Evolutionary conservation across 1,139 yeast genomes (phyloP), one percentile per base, ranked within the genome.

Genomic region (Sugiyamaella paludigena): DNA sequence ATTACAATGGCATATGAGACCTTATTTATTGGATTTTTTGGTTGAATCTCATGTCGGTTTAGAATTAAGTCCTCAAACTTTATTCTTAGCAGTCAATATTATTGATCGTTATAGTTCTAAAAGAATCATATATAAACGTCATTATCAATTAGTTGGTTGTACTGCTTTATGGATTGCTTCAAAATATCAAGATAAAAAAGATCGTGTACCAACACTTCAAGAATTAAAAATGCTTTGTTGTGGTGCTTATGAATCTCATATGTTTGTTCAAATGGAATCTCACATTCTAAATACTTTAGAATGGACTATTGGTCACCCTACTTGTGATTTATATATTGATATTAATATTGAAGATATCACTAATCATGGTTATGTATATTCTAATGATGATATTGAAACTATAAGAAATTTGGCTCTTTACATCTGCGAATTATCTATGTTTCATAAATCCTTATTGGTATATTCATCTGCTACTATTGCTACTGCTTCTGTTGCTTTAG

Each of bases 121-220:
- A 61, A 77, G 98, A 57, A 84, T 91, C 15, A 95, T 91, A n/a
- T 87, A 84, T 69, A 87, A 86, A 63, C 81, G 89, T 58, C 98
- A 92, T 66, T 89, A 88, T 66, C 97, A 91, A 66, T 73, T 92
- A 55, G 92, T 92, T 11, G 96, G 96, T 2, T 86, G 96, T 62
- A 85, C 96, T 1, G 87, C 96, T 4, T 75, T 92, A 48, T 91
- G 98, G 97, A 81, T 92, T 41, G 96, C 98, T 7, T 88, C 95
- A 47, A 92, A 92, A 68, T 87, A 86, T 67, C 89, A 87, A 63
- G 97, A 89, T 67, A 86, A 86, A 64, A 91, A 91, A 69, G 77
- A 81, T 50, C 73, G 87, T 50, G 89, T 88, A 3, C 96, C 97
- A 29, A 83, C 92, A 1, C 74, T 89, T 49, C 76, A 79, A 47